phyloP scores from a whole-genome alignment of 805 yeast genomes.

The Huiozyma sinensis region DNA sequence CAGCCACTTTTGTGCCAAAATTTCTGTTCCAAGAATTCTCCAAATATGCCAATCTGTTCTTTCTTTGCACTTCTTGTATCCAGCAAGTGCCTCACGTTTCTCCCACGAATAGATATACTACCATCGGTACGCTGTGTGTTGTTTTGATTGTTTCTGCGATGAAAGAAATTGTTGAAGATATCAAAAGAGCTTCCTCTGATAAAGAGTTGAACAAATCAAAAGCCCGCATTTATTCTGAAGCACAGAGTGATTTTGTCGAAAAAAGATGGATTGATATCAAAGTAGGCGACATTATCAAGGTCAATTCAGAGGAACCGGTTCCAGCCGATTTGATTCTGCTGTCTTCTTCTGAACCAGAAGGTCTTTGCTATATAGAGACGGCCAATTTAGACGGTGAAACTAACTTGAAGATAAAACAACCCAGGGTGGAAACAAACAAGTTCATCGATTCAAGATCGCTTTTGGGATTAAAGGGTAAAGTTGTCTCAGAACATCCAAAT shows the following conservation, averaged over 20 bases:
- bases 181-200: conserved; percentile 81
- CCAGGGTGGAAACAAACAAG: conserved; percentile 65
- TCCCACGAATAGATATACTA: conserved; percentile 92
- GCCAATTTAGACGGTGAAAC: conserved; percentile 98
- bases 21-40: conserved; percentile 94
- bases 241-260: conserved; percentile 47
- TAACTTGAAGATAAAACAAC: conserved; percentile 87
- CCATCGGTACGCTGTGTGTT: conserved; percentile 79
- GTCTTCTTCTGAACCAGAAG: conserved; percentile 96
- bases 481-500: conserved; percentile 86
- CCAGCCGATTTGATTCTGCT: conserved; percentile 87
- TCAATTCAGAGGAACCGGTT: conserved; percentile 76
- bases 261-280: conserved; percentile 78
- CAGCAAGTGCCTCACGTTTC: conserved; percentile 97
- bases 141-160: conserved; percentile 86
- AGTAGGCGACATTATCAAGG: conserved; percentile 86
- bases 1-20: conserved; percentile 88
- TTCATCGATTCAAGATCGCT: conserved; percentile 57
- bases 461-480: conserved; percentile 42
- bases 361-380: conserved; percentile 93
- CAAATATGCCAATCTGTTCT: conserved; percentile 91
- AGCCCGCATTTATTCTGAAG: conserved; percentile 51
- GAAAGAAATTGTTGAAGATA: conserved; percentile 83
- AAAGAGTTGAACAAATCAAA: conserved; percentile 75
- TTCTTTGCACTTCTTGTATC: conserved; percentile 80